Conservation (phyloP, 768 basidiomycete species). For the Russula virescens region DNA sequence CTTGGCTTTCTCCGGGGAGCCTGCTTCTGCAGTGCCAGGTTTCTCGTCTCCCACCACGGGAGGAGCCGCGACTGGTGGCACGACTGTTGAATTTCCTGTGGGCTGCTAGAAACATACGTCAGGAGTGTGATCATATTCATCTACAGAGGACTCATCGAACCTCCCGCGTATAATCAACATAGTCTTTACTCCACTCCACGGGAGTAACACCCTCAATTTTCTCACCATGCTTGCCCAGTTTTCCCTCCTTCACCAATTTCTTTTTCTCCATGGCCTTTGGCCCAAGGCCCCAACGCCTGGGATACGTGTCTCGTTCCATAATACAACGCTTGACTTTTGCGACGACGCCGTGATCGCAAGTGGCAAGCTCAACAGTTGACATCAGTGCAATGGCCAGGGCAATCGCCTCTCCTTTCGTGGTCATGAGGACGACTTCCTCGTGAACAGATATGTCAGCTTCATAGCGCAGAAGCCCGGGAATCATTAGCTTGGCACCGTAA, state of each 20-base stretch:
- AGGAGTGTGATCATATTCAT: constrained; percentile 27
- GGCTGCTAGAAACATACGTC: constrained; percentile 31
- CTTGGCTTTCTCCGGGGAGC: constrained; percentile 45
- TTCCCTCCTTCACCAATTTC: constrained; percentile 97
- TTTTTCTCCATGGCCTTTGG: constrained; percentile 96
- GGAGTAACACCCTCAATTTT: constrained; percentile 85
- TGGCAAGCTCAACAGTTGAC: constrained; percentile 97
- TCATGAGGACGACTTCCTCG: constrained; percentile 98
- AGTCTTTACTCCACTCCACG: constrained; percentile 84
- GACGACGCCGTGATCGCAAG: constrained; percentile 97
- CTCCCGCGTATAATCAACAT: constrained; percentile 87
- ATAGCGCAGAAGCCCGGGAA: constrained; percentile 95
- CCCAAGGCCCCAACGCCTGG: constrained; percentile 97
- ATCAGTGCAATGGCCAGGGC: constrained; percentile 94
- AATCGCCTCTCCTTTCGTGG: constrained; percentile 98
- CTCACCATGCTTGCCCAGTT: constrained; percentile 92
- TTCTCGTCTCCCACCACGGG: constrained; percentile 26
- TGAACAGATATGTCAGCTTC: constrained; percentile 90
- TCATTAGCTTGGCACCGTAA: constrained; percentile 99
- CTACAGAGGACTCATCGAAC: constrained; percentile 29
- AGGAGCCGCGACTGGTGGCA: constrained; percentile 24
- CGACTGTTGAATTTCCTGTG: constrained; percentile 34
- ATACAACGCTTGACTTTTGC: constrained; percentile 99
- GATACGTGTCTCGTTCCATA: constrained; percentile 99
- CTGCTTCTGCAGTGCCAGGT: constrained; percentile 30